Percentiles rank a stretch among this genome's conserved stretches.
These are phyloP conservation scores for Ascochyta fabae DNA, from an alignment of 2,329 filamentous ascomycete genomes.

Conservation along the genomic window DNA sequence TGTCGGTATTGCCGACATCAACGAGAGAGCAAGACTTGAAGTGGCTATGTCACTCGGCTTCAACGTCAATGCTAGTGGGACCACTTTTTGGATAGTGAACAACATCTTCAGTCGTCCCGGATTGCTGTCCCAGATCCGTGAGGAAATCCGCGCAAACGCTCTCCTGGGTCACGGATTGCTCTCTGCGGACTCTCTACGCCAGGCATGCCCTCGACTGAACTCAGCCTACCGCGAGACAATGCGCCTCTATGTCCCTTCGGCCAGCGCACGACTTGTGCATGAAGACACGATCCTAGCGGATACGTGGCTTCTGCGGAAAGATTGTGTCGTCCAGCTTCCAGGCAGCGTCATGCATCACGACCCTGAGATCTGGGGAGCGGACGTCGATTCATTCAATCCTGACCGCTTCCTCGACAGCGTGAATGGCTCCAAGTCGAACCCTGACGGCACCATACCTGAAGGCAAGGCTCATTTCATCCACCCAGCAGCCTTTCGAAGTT, in stretches of 20 bases:
- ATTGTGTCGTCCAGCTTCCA: constrained; percentile 54
- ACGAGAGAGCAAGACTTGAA: constrained; percentile 32
- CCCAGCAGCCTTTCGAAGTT: constrained; percentile 39
- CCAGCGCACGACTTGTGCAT: constrained; percentile 51
- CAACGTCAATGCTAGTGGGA: constrained; percentile 53
- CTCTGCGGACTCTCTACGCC: constrained; percentile 49
- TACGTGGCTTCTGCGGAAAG: constrained; percentile 54
- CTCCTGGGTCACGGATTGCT: constrained; percentile 34
- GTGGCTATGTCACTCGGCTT: constrained; percentile 42
- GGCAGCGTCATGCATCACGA: constrained; percentile 54
- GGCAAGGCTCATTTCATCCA: constrained; percentile 28
- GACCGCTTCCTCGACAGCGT: constrained; percentile 47
- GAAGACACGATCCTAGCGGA: constrained; percentile 53
- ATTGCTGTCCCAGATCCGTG: constrained; percentile 49
- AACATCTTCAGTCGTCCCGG: constrained; percentile 52
- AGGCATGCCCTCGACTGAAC: constrained; percentile 53
- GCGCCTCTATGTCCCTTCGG: constrained; percentile 50
- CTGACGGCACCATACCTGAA: constrained; percentile 19
- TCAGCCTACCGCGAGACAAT: constrained; percentile 56
- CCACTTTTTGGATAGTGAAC: constrained; percentile 55
- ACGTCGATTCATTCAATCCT: constrained; percentile 52
- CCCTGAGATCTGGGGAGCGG: constrained; percentile 53
- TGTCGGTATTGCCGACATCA: constrained; percentile 21
- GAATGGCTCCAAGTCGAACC: constrained; percentile 25
- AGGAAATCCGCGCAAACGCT: constrained; percentile 47